phyloP scores from a whole-genome alignment of 257 asterid genomes.

The Handroanthus guayacan region DNA sequence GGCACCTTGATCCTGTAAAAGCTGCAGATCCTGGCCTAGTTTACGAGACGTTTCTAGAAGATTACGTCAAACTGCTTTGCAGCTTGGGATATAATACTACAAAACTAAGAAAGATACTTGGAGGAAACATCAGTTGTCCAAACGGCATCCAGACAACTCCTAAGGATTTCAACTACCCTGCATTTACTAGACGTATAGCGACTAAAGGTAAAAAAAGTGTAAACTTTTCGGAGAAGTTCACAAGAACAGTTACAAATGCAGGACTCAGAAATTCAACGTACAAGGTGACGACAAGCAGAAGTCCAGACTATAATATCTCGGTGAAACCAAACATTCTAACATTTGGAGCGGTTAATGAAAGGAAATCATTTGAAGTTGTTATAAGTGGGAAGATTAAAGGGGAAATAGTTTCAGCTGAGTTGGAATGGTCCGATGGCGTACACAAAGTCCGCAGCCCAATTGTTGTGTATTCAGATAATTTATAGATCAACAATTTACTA shows the following conservation, averaged over 20 bases:
- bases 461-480: conserved; percentile 23
- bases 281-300: conserved; percentile 20
- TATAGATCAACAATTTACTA: background rate
- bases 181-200: conserved; percentile 1
- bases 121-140: conserved; percentile 23
- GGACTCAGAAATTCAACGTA: conserved; percentile 25
- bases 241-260: conserved; percentile 29
- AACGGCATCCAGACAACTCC: background rate
- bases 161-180: conserved; percentile 31
- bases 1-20: conserved; percentile 31
- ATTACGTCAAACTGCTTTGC: conserved; percentile 33
- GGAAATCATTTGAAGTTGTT: conserved; percentile 29
- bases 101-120: conserved; percentile 1
- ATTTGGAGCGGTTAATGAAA: conserved; percentile 17
- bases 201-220: background rate
- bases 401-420: conserved; percentile 31
- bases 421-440: conserved; percentile 41
- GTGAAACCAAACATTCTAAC: conserved; percentile 14
- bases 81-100: conserved; percentile 12
- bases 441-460: conserved; percentile 34
- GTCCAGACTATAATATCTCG: background rate
- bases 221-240: conserved; percentile 14
- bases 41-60: conserved; percentile 31
- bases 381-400: conserved; percentile 21
- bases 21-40: conserved; percentile 41